Percentiles rank a stretch among this genome's conserved stretches.
These are phyloP conservation scores for Neurospora terricola DNA, from an alignment of 495 filamentous ascomycete genomes.

Conservation along the genomic window DNA sequence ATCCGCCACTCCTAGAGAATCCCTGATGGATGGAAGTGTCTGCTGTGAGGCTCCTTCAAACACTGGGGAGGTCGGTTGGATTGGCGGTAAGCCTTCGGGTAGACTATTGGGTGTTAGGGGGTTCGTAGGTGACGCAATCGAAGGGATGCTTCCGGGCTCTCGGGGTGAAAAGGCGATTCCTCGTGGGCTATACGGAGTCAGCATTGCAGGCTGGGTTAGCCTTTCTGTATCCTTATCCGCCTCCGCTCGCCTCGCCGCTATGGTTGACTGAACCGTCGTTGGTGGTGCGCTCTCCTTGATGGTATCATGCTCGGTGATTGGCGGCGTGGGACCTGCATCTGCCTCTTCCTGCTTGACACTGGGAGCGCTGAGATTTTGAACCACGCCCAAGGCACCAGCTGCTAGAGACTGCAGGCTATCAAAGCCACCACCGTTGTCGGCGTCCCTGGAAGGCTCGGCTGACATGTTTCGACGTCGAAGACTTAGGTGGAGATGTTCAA, in stretches of 20 bases:
- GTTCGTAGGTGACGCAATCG: slow-evolving; percentile 18
- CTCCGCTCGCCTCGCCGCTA: slow-evolving; percentile 10
- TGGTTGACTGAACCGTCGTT: slow-evolving; percentile 10
- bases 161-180: slow-evolving; percentile 17
- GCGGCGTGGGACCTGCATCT: slow-evolving; percentile 17
- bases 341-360: slow-evolving; percentile 16
- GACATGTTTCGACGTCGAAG: slow-evolving; percentile 3
- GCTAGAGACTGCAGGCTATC: slow-evolving; percentile 32
- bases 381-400: slow-evolving; percentile 23
- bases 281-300: slow-evolving; percentile 11
- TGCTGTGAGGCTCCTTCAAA: slow-evolving; percentile 28
- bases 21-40: slow-evolving; percentile 37
- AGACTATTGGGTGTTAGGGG: slow-evolving; percentile 18
- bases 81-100: slow-evolving; percentile 38
- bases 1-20: slow-evolving; percentile 24
- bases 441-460: slow-evolving; percentile 8
- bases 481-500: neutral
- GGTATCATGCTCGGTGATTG: slow-evolving; percentile 18
- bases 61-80: slow-evolving; percentile 36
- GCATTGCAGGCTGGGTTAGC: slow-evolving; percentile 5
- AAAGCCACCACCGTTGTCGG: slow-evolving; percentile 22
- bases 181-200: slow-evolving; percentile 13
- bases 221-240: slow-evolving; percentile 10
- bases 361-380: slow-evolving; percentile 11
- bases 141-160: slow-evolving; percentile 18